Base-by-base conservation (phyloP, 495 filamentous ascomycete species). In the Aspergillus asperescens region DNA sequence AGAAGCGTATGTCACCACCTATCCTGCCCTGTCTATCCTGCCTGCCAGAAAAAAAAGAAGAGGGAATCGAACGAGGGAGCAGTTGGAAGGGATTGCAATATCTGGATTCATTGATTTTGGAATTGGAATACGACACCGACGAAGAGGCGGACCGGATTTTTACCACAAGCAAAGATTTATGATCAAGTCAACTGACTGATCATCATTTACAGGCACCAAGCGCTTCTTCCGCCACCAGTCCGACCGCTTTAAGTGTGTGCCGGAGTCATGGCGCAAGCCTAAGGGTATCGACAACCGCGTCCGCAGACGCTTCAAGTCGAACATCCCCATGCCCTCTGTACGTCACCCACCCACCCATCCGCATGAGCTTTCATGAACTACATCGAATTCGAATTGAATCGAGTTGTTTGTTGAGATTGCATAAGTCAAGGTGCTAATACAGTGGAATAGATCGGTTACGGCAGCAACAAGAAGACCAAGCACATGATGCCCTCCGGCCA, bases 401-500 rank as follows among this genome's bases (percentile, higher is more conserved):
- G 25, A 20, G 15, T 29, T 23, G 16, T n/a, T n/a, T n/a, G n/a
- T n/a, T n/a, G n/a, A n/a, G n/a, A n/a, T n/a, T n/a, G n/a, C n/a
- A n/a, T n/a, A 32, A 6, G n/a, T 4, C 5, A 16, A 35, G 32
- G 22, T 53, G 24, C 42, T 54, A 27, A 38, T 39, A 48, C 51
- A n/a, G n/a, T 16, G 15, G 38, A 22, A 34, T 54, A 95, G 92
- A 98, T 98, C 73, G 93, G 93, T 61, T 97, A 90, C 73, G 92
- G 93, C 61, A 88, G 83, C 76, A 96, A 98, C 85, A 93, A 86
- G 83, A 97, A 96, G 84, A 98, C 93, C 68, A 83, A 87, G 58
- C 90, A 97, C 81, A 84, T 96, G 82, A 95, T 91, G 85, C 94
- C 93, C 69, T 95, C 90, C 65, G 93, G 93, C 77, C 93, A 96